Evolutionary conservation across 768 basidiomycete genomes (phyloP), one percentile per base, ranked within the genome.

Genomic region (Hortiboletus flavorubellus): DNA sequence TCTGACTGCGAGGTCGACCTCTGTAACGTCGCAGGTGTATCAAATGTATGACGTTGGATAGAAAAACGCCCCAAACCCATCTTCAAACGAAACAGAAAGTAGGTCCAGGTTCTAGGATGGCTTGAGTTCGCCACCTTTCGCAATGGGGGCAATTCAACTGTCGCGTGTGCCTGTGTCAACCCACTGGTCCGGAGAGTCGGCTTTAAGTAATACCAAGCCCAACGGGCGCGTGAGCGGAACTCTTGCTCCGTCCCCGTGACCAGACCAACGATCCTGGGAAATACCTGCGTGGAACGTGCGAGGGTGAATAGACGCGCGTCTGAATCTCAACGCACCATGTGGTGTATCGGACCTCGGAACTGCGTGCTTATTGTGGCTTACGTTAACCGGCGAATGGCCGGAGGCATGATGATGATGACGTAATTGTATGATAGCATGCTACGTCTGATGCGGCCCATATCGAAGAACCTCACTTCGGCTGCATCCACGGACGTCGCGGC

Each of bases 401-500:
- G 34, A 39, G 12, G 34, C 34, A n/a, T 38, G n/a, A 38, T 38
- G 38, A n/a, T n/a, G 33, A 34, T 3, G 16, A 8, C 16, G 16
- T 38, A 38, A 38, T 15, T 2, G 16, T 2, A 16, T 38, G 37
- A 16, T 16, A 16, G 37, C 16, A 38, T 16, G 37, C 6, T 26
- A 26, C 4, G 37, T 38, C 15, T 38, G 37, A 16, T 8, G 37
- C 39, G 18, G 29, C 38, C 14, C 37, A 29, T 3, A 40, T 43
- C 30, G 5, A 53, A 56, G 54, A 44, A 41, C 23, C 26, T 23
- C 23, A 3, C 50, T 23, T 59, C 12, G n/a, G 23, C 12, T 16
- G 43, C 53, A 58, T 54, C 37, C 52, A 40, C 49, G 45, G 14
- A 48, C 45, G 31, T 61, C 42, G 37, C 47, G 26, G 45, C 14